Conservation (phyloP, 768 basidiomycete species). For the Udeniomyces megalosporus region DNA sequence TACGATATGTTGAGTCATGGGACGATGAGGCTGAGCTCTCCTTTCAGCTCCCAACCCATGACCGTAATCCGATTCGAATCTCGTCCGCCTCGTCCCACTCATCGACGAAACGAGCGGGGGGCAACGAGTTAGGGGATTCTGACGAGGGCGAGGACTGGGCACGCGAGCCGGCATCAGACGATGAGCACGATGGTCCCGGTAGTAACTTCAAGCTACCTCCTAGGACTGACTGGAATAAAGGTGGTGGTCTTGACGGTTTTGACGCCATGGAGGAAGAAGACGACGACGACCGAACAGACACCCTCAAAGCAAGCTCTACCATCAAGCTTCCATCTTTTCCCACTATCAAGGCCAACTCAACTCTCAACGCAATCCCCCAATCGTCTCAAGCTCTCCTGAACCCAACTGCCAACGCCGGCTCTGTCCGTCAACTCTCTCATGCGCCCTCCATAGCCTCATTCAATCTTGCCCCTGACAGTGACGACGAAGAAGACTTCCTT, state of each 20-base stretch:
- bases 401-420: background rate
- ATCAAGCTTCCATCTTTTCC: background rate
- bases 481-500: conserved; percentile 68
- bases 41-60: background rate
- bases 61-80: conserved; percentile 8
- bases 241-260: background rate
- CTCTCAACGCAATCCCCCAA: background rate
- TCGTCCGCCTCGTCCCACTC: background rate
- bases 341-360: background rate
- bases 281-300: conserved; percentile 7
- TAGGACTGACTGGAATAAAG: background rate
- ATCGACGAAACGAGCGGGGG: background rate
- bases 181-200: background rate
- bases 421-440: background rate
- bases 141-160: background rate
- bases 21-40: conserved; percentile 5
- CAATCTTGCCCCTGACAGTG: conserved; percentile 38
- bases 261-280: conserved; percentile 9
- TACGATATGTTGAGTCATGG: conserved; percentile 2
- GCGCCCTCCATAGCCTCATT: background rate
- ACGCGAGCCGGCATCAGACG: background rate
- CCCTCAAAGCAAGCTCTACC: background rate
- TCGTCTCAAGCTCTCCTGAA: background rate
- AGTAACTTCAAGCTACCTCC: background rate
- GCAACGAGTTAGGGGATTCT: background rate